A percentile compares a stretch with the other conserved stretches of the same genome.
phyloP scores from a whole-genome alignment of 2,329 filamentous ascomycete species.

The Claviceps sorghi region DNA sequence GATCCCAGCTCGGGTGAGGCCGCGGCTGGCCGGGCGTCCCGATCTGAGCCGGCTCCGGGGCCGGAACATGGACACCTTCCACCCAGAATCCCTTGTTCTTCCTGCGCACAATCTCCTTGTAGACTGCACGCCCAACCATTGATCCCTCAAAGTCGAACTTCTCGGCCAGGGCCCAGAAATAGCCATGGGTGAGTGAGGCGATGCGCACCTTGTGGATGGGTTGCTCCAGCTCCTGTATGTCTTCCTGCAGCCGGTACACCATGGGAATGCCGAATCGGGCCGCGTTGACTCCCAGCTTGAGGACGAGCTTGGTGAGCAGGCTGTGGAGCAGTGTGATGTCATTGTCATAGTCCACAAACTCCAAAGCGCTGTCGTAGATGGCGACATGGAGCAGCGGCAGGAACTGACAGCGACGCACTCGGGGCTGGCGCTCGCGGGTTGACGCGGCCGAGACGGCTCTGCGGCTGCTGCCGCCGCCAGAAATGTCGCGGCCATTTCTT shows the following conservation, averaged over 20 bases:
- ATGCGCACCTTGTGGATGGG: slow-evolving; percentile 62
- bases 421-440: slow-evolving; percentile 38
- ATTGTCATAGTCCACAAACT: slow-evolving; percentile 54
- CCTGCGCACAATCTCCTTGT: slow-evolving; percentile 61
- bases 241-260: slow-evolving; percentile 77
- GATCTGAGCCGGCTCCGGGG: slow-evolving; percentile 48
- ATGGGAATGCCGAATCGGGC: slow-evolving; percentile 68
- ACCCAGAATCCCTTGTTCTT: slow-evolving; percentile 68
- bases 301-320: slow-evolving; percentile 58
- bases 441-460: slow-evolving; percentile 57
- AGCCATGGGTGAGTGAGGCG: slow-evolving; percentile 75
- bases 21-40: slow-evolving; percentile 33
- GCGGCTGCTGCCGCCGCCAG: slow-evolving; percentile 27
- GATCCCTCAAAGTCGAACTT: slow-evolving; percentile 64
- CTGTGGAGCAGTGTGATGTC: slow-evolving; percentile 68
- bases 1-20: slow-evolving; percentile 30
- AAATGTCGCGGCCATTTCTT: slow-evolving; percentile 26
- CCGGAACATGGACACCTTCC: slow-evolving; percentile 56
- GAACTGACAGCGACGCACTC: slow-evolving; percentile 50
- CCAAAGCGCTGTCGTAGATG: slow-evolving; percentile 76
- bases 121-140: slow-evolving; percentile 53
- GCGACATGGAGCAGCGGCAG: slow-evolving; percentile 70
- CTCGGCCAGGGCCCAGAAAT: slow-evolving; percentile 68
- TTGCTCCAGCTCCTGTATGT: slow-evolving; percentile 52
- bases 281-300: slow-evolving; percentile 70